These are phyloP conservation scores for Curvularia sp. DNA, from an alignment of 2,329 filamentous ascomycete species.

Conservation along the genomic window DNA sequence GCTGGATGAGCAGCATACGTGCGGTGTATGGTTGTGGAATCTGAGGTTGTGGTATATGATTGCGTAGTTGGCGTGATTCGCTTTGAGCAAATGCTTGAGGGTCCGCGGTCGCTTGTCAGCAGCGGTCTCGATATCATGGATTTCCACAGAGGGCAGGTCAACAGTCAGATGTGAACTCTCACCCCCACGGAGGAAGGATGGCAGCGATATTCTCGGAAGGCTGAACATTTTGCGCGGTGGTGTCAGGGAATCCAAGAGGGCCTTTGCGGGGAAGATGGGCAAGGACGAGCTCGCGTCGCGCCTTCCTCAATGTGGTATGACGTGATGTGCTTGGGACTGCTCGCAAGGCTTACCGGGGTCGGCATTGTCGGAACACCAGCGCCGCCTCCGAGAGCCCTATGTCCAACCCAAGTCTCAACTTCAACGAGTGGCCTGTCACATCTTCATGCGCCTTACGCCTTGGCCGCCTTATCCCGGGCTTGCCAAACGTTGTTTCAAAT, in stretches of 20 bases:
- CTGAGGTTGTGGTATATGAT: conserved; percentile 77
- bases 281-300: conserved; percentile 21
- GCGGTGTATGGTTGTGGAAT: conserved; percentile 84
- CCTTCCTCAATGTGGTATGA: conserved; percentile 35
- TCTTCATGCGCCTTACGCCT: background rate
- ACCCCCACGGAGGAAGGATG: conserved; percentile 29
- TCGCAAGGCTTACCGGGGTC: conserved; percentile 5
- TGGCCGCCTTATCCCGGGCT: background rate
- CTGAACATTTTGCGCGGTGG: conserved; percentile 32
- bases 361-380: conserved; percentile 1
- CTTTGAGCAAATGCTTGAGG: conserved; percentile 87
- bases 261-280: conserved; percentile 31
- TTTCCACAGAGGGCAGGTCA: conserved; percentile 70
- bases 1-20: conserved; percentile 59
- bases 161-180: conserved; percentile 42
- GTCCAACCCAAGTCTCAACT: background rate
- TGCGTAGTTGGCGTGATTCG: conserved; percentile 90
- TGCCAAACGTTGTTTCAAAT: background rate
- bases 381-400: background rate
- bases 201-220: conserved; percentile 31
- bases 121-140: conserved; percentile 80
- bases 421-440: background rate
- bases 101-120: conserved; percentile 80
- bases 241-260: conserved; percentile 14
- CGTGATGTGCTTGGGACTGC: conserved; percentile 24